These are phyloP conservation scores for Candida patagonica DNA, from an alignment of 805 yeast genomes.

Conservation along the genomic window DNA sequence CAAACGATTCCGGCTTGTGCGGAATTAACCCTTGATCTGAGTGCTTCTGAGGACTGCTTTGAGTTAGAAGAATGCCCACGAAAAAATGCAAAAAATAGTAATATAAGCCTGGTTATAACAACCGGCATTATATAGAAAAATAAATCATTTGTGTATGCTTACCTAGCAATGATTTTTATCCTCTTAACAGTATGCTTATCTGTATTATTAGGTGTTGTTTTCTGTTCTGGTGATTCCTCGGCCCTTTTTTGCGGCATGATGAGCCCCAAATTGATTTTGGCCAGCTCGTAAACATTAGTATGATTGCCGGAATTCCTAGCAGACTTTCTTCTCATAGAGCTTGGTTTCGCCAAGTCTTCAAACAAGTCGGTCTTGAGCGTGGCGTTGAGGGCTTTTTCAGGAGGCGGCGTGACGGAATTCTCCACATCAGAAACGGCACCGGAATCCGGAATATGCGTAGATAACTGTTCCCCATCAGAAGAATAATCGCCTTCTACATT, in stretches of 20 bases:
- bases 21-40: constrained; percentile 30
- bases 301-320: constrained; percentile 6
- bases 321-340: constrained; percentile 12
- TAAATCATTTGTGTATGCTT: no score
- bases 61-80: background rate
- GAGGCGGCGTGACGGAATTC: constrained; percentile 10
- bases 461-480: constrained; percentile 6
- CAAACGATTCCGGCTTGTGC: constrained; percentile 23
- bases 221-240: background rate
- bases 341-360: constrained; percentile 13
- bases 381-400: constrained; percentile 15
- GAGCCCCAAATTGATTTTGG: constrained; percentile 14
- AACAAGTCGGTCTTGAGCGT: constrained; percentile 18
- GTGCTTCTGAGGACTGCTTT: constrained; percentile 13
- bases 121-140: no score
- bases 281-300: constrained; percentile 13
- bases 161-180: no score
- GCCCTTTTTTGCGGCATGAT: constrained; percentile 1
- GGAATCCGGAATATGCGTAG: background rate
- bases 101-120: no score
- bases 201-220: background rate
- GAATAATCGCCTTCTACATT: constrained; percentile 5
- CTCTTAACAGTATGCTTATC: background rate
- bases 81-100: no score
- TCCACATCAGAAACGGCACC: background rate